Base-by-base conservation (phyloP, 257 asterid species). In the Plantago elongata region DNA sequence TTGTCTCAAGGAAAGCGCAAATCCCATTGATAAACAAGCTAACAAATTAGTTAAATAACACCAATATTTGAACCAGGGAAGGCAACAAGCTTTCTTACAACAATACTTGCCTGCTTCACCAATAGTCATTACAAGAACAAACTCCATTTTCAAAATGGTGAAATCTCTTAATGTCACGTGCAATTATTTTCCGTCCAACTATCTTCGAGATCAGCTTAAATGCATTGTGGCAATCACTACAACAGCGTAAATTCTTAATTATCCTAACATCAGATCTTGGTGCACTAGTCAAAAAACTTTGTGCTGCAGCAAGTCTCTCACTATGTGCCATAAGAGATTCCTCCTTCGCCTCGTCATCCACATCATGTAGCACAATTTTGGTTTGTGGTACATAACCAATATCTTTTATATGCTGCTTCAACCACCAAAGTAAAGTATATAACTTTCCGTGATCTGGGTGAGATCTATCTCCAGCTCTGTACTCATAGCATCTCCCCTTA, bases 271-370 rank as follows among this genome's bases (percentile, higher is more conserved):
- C 60, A 5, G 82, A 45, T 57, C 96, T 82, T 27, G 90, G 79
- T 16, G 96, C 77, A 51, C 83, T 82, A 16, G 73, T 75, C 79
- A 90, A 43, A 70, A 90, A 78, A 66, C 94, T 96, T 57, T 83
- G 89, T 50, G 94, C 96, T 62, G 86, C 84, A 11, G 96, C 96
- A 57, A 85, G 95, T 57, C 95, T 77, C 81, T 85, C 98, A 16
- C 98, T 90, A 52, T 85, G 98, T 46, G 86, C 85, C 84, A 90
- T 76, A 17, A 88, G 85, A 57, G 94, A 94, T 58, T 90, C 96
- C 78, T 90, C 96, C 69, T 88, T 90, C 10, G 79, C 70, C 71
- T 90, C 98, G 22, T 63, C 87, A 65, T 88, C 96, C 6, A 90
- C 81, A 65, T 90, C 98, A 72, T 90, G 98, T 50, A 90, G 90